Base-by-base conservation (phyloP, 257 asterid species). In the Ilex asprella region DNA sequence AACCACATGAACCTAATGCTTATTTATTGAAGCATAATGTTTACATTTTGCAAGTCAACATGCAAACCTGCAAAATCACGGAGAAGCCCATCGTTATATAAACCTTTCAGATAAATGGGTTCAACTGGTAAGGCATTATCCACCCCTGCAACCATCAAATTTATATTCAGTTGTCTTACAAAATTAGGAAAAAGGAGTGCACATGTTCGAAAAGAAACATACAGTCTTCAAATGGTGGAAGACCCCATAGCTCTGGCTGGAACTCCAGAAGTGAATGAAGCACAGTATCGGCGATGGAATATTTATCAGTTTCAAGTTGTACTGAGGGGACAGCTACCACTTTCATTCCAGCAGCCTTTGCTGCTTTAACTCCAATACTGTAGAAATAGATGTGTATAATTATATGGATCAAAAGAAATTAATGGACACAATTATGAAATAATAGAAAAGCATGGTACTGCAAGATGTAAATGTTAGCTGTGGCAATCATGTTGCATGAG, bases 311-410 rank as follows among this genome's bases (percentile, higher is more conserved):
- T 71, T 81, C 96, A 60, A 56, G 67, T 61, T 77, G 85, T 55
- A 88, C 70, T 10, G 96, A 86, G 46, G 98, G 98, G 65, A 88
- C 98, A 9, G 96, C 96, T 61, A 81, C 81, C 56, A 91, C 98
- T 59, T 76, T 79, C 98, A 86, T 91, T 69, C 85, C 81, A 58
- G 98, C 95, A 64, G 98, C 94, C 70, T 82, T 88, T 65, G 89
- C 96, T 46, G 95, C 98, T 82, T 70, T 86, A n/a, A 91, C 88
- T 15, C 98, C 98, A 0, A 86, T 84, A 16, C 98, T 91, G 86
- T 74, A 64, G 59, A 65, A 67, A 69, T 56, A n/a, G 63, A 60
- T 52, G 47, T 56, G 14, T 35, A 44, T 39, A 9, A 63, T 52
- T 39, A 39, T 49, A 46, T 31, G 1, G 27, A 21, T 21, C 27